Evolutionary conservation across 306 rosid genomes (phyloP).

Genomic region (Coriaria nepalensis): DNA sequence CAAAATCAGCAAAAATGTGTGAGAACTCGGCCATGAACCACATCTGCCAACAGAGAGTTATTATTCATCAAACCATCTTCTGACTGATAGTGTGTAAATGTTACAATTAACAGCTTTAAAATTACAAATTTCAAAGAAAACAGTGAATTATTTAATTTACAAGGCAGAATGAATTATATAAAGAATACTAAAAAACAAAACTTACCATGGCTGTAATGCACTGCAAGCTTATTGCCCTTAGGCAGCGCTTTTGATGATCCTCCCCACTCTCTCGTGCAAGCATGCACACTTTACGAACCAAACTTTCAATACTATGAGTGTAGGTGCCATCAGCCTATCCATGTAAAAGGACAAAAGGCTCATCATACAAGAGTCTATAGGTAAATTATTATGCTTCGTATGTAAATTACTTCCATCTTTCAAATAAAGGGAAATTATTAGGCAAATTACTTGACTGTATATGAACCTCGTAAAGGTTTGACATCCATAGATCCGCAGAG

Average conservation of each 20-base stretch:
- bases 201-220: constrained; percentile 95
- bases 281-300: constrained; percentile 60
- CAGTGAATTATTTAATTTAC: no score
- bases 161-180: constrained; percentile 6
- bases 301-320: constrained; percentile 60
- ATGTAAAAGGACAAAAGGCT: constrained; percentile 15
- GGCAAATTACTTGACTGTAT: constrained; percentile 54
- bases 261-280: constrained; percentile 53
- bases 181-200: constrained; percentile 2
- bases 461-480: constrained; percentile 71
- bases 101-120: no score
- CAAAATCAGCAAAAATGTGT: constrained; percentile 59
- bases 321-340: constrained; percentile 78
- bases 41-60: constrained; percentile 38
- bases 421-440: constrained; percentile 1
- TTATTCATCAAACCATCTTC: no score
- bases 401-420: background rate
- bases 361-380: constrained; percentile 7
- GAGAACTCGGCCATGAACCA: constrained; percentile 90
- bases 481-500: constrained; percentile 65
- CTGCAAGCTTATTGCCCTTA: constrained; percentile 92
- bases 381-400: background rate
- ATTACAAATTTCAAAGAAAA: no score
- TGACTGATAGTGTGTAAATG: no score
- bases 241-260: constrained; percentile 32